Evolutionary conservation across 1,284 basidiomycete genomes (phyloP).

Genomic region (Tremellales sp.): DNA sequence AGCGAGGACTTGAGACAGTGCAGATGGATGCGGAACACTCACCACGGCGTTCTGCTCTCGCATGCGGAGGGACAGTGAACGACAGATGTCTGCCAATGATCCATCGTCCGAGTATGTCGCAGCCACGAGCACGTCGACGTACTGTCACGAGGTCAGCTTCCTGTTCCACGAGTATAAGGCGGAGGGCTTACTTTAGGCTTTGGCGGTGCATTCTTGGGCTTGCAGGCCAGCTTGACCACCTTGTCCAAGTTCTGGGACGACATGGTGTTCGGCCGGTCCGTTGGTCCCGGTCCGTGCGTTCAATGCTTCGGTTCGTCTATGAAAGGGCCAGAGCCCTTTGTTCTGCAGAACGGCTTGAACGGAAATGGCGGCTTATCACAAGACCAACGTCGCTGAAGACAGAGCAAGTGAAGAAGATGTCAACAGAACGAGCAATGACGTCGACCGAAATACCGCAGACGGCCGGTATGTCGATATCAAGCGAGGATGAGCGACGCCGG

Average conservation of each 20-base stretch:
- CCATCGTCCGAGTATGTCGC: conserved; percentile 92
- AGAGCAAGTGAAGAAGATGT: no score
- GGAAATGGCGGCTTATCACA: no score
- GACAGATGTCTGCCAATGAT: conserved; percentile 84
- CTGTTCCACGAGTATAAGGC: neutral
- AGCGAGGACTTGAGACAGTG: neutral
- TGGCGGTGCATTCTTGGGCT: conserved; percentile 87
- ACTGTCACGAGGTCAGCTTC: conserved; percentile 38
- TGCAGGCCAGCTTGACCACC: conserved; percentile 83
- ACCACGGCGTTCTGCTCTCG: conserved; percentile 87
- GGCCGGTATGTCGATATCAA: no score
- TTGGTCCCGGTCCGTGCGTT: no score
- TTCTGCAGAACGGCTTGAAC: no score
- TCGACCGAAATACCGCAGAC: no score
- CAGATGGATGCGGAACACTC: conserved; percentile 40
- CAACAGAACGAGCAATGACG: no score
- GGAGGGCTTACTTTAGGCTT: conserved; percentile 71
- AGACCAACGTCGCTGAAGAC: no score
- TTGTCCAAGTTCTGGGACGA: conserved; percentile 32
- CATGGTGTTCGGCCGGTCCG: neutral
- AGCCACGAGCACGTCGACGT: conserved; percentile 77
- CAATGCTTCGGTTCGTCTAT: no score
- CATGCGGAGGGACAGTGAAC: conserved; percentile 74
- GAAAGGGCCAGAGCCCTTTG: no score
- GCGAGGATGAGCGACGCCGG: no score